Base-by-base conservation (phyloP, 495 filamentous ascomycete species). In the Xylaria grammica region DNA sequence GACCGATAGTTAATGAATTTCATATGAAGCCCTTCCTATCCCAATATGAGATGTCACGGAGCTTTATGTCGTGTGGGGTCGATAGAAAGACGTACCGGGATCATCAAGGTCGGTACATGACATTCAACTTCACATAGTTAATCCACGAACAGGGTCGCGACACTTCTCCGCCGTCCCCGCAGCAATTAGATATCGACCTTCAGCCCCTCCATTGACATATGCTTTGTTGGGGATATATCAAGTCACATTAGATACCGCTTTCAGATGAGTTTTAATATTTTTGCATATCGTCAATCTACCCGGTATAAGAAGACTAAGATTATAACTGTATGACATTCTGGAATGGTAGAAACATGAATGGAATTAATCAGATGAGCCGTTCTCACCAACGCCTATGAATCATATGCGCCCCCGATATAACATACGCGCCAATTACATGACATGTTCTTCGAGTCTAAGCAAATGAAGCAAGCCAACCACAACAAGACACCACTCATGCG, bases 61-160 rank as follows among this genome's bases (percentile, higher is more conserved):
- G 17, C 30, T 20, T 36, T 36, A 3, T 29, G 22, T 29, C 7
- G 4, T 56, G 32, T 13, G 53, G 53, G 34, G 34, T 42, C 24
- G 30, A n/a, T 6, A 13, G 44, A 36, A 60, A 27, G 24, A 15
- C 8, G 42, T 60, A 7, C 22, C 45, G 22, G 13, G 27, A 48
- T 50, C 57, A 29, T 27, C 45, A 29, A 50, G 40, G 11, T 29
- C 17, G 30, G 6, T 54, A 26, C 20, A 29, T 58, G 54, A 45
- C 36, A 4, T 10, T 32, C 36, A 9, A 60, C 30, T 24, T 27
- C 30, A 24, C 13, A n/a, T 20, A 50, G 30, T 60, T 60, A 60
- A 60, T 60, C 57, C 57, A 60, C 57, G 57, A 60, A 50, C 57
- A 32, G 45, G 15, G 30, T 50, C 44, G 57, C 57, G 30, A 48